Percentiles rank a stretch among this genome's conserved stretches.
These are phyloP conservation scores for Hypholoma fasciculare DNA, from an alignment of 768 basidiomycete species.

Conservation along the genomic window DNA sequence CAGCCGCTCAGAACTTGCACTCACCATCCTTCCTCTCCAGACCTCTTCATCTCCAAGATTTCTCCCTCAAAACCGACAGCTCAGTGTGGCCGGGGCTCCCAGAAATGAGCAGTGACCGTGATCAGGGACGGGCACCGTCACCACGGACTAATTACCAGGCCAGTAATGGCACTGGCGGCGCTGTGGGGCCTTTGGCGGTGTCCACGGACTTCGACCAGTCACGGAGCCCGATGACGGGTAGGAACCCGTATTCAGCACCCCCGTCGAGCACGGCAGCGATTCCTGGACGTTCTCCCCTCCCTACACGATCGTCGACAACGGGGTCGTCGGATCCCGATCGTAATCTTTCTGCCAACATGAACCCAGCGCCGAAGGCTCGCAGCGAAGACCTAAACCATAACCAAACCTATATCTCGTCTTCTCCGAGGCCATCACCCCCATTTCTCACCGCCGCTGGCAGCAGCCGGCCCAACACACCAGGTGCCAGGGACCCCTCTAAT, in stretches of 20 bases:
- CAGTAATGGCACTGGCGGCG: constrained; percentile 15
- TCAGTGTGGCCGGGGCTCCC: not conserved
- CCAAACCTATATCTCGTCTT: constrained; percentile 27
- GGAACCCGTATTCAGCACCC: constrained; percentile 34
- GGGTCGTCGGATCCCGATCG: constrained; percentile 56
- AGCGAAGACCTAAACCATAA: constrained; percentile 75
- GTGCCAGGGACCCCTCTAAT: constrained; percentile 50
- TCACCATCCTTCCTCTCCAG: not conserved
- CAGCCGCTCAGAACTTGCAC: not conserved
- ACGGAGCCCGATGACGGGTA: constrained; percentile 15
- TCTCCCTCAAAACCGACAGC: not conserved
- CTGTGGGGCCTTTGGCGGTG: constrained; percentile 19
- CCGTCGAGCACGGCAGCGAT: constrained; percentile 35
- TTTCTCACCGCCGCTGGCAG: constrained; percentile 39
- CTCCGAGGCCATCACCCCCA: constrained; percentile 44
- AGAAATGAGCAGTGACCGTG: constrained; percentile 40
- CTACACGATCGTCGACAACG: constrained; percentile 67
- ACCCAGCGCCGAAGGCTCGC: constrained; percentile 48
- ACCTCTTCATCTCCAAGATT: not conserved
- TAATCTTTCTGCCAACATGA: constrained; percentile 36
- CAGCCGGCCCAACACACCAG: constrained; percentile 61
- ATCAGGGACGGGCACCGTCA: constrained; percentile 31
- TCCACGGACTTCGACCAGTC: constrained; percentile 25
- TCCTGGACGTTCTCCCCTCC: constrained; percentile 53
- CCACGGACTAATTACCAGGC: constrained; percentile 33